phyloP scores from a whole-genome alignment of 2,329 filamentous ascomycete species.

The Diplodia sapinea region DNA sequence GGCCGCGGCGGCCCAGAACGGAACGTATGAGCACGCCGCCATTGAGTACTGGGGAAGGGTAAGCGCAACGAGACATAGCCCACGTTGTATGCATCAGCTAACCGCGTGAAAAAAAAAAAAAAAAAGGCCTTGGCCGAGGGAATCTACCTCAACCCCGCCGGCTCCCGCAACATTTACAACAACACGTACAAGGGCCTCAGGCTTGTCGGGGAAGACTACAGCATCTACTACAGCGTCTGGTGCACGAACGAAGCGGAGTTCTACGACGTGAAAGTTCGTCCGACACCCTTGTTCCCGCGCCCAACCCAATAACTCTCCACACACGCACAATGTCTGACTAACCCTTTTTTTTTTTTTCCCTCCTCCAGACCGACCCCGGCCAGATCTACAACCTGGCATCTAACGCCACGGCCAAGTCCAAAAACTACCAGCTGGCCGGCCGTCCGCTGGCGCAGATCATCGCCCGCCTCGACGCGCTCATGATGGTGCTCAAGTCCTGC shows the following conservation, averaged over 20 bases:
- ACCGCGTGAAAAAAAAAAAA: not conserved
- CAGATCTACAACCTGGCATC: conserved; percentile 41
- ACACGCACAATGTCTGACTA: not conserved
- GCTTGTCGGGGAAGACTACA: conserved; percentile 62
- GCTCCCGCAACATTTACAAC: conserved; percentile 39
- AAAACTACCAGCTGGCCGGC: conserved; percentile 25
- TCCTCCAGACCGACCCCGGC: conserved; percentile 32
- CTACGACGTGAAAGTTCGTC: conserved; percentile 64
- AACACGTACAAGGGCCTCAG: conserved; percentile 69
- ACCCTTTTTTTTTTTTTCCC: not conserved
- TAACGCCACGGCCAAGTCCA: conserved; percentile 39
- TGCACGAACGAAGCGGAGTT: conserved; percentile 71
- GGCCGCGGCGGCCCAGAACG: conserved; percentile 31
- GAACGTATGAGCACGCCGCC: conserved; percentile 45
- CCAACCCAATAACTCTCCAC: not conserved
- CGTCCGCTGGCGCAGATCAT: conserved; percentile 35
- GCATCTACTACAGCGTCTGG: conserved; percentile 71
- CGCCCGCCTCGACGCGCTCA: conserved; percentile 58
- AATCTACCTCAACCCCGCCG: conserved; percentile 17
- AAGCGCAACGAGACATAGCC: not conserved
- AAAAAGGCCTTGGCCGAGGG: conserved; percentile 16
- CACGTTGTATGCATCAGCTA: not conserved
- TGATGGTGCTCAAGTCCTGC: conserved; percentile 67
- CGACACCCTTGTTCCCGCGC: too few relatives aligned
- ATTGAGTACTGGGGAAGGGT: conserved; percentile 51